These are phyloP conservation scores for Eragrostis tef DNA, from an alignment of 202 grass and related monocot genomes.

Conservation along the genomic window DNA sequence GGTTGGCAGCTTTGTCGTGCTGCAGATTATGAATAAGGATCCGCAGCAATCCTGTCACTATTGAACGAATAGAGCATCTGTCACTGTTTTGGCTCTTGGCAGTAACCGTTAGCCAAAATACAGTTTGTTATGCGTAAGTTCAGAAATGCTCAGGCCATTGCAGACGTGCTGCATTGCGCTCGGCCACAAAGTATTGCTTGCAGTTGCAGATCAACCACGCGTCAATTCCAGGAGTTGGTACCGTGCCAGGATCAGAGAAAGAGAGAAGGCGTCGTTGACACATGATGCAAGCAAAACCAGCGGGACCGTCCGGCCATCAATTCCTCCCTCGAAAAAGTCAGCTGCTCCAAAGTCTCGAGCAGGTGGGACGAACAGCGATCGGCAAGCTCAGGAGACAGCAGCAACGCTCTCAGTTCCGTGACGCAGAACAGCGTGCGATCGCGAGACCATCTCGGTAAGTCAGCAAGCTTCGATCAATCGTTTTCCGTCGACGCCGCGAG, in stretches of 20 bases:
- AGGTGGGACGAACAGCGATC: constrained; percentile 34
- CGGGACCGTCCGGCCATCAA: not conserved
- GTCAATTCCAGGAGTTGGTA: not conserved
- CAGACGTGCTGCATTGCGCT: not conserved
- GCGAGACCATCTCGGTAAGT: not conserved
- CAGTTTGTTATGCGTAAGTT: not conserved
- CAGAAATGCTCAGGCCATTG: not conserved
- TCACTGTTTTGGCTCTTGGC: not conserved
- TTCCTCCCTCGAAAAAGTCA: not conserved
- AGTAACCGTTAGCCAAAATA: too few species aligned
- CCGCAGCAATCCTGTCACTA: too few species aligned
- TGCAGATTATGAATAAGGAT: not conserved
- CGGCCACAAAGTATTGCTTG: too few species aligned
- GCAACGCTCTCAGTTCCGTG: not conserved
- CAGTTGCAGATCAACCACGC: too few species aligned
- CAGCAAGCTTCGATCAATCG: not conserved
- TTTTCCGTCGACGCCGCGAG: constrained; percentile 35
- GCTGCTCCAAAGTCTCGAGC: constrained; percentile 16
- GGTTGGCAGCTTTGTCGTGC: constrained; percentile 19
- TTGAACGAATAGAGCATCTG: not conserved
- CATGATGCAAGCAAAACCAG: not conserved
- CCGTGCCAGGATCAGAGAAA: not conserved
- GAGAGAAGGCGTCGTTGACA: not conserved
- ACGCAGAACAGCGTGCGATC: constrained; percentile 1
- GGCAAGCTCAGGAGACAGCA: not conserved